Conservation (phyloP, 805 yeast species). For the Candida tallmaniae region DNA sequence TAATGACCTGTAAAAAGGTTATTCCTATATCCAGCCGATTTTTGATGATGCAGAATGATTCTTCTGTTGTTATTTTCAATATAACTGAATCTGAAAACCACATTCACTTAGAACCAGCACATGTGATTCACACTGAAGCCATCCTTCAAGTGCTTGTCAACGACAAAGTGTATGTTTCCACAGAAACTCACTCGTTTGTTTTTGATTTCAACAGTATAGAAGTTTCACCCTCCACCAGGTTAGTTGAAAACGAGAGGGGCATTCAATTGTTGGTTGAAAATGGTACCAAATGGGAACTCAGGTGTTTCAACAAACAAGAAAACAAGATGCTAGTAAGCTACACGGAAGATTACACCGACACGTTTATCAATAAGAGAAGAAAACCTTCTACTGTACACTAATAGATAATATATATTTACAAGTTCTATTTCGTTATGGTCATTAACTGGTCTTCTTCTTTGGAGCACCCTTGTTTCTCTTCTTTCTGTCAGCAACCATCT, state of each 20-base stretch:
- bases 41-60: constrained; percentile 7
- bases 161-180: constrained; percentile 1
- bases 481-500: constrained; percentile 59
- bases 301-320: neutral
- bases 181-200: constrained; percentile 6
- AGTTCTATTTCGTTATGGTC: no score
- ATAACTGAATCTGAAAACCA: neutral
- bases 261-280: neutral
- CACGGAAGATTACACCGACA: constrained; percentile 11
- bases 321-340: constrained; percentile 1
- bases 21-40: neutral
- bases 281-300: constrained; percentile 1
- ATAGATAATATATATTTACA: no score
- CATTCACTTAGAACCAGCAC: constrained; percentile 8
- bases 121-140: constrained; percentile 7
- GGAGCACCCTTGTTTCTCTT: constrained; percentile 91
- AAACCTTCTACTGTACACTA: no score
- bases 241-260: neutral
- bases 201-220: neutral
- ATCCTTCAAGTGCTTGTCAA: neutral
- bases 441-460: constrained; percentile 46
- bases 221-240: constrained; percentile 1
- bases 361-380: constrained; percentile 10
- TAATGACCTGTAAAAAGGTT: neutral
- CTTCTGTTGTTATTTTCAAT: constrained; percentile 7